A percentile compares a stretch with the other conserved stretches of the same genome.
Evolutionary conservation across 176 grass and related monocot genomes (phyloP).

Genomic region (Juncus inflexus): DNA sequence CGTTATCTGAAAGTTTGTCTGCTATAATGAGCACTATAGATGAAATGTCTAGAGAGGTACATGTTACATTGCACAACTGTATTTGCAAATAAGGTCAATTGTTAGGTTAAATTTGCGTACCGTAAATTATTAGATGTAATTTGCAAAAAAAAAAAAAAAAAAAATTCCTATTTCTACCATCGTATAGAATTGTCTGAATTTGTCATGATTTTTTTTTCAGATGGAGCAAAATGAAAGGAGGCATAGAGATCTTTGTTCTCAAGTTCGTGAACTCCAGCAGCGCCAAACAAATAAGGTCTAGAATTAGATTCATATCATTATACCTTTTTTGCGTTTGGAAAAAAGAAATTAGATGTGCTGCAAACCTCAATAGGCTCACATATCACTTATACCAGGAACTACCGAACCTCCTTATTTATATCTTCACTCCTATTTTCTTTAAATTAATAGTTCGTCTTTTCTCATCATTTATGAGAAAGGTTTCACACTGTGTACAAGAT

Average conservation of each 20-base stretch:
- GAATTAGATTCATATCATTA: not conserved
- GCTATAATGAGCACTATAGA: constrained; percentile 34
- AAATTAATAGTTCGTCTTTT: too few species aligned
- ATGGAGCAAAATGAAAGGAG: constrained; percentile 36
- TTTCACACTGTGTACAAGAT: not conserved
- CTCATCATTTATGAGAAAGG: not conserved
- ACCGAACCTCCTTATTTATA: too few species aligned
- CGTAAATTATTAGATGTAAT: too few species aligned
- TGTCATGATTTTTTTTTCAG: constrained; percentile 37
- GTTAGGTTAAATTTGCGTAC: too few species aligned
- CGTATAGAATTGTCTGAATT: constrained; percentile 21
- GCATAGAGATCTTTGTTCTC: constrained; percentile 28
- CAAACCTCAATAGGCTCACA: not conserved
- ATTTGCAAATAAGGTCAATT: not conserved
- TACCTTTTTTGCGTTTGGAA: not conserved
- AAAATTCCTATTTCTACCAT: constrained; percentile 10
- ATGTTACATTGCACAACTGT: constrained; percentile 1
- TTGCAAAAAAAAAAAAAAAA: too few species aligned
- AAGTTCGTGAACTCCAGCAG: constrained; percentile 48
- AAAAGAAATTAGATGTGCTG: not conserved
- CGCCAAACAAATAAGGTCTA: constrained; percentile 56
- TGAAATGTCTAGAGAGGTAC: constrained; percentile 60
- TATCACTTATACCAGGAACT: not conserved
- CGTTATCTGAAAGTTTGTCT: constrained; percentile 40
- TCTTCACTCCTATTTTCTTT: too few species aligned